Evolutionary conservation across 2,329 filamentous ascomycete species (phyloP).

Genomic region (Colletotrichum gigasporum): DNA sequence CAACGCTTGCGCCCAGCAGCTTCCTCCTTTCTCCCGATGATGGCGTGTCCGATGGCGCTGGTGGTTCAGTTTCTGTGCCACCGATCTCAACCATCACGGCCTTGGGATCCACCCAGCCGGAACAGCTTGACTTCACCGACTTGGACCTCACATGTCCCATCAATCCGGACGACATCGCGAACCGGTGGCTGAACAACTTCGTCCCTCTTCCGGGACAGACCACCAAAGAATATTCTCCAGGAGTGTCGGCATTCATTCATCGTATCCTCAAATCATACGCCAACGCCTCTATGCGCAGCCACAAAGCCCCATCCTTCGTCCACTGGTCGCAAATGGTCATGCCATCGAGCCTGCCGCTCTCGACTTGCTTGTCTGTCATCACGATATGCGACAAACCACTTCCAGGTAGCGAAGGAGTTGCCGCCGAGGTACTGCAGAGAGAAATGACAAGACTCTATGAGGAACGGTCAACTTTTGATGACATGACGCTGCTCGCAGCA

Average conservation of each 20-base stretch:
- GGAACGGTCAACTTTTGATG: constrained; percentile 37
- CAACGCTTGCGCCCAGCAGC: no score
- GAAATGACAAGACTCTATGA: constrained; percentile 54
- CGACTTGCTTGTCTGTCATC: constrained; percentile 51
- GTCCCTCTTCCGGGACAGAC: constrained; percentile 54
- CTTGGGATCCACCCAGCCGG: background rate
- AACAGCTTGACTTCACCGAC: constrained; percentile 43
- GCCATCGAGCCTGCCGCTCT: constrained; percentile 42
- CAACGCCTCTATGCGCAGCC: constrained; percentile 45
- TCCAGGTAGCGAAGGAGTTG: constrained; percentile 42
- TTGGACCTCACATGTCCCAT: constrained; percentile 54
- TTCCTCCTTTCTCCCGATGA: no score
- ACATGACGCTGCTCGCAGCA: constrained; percentile 46
- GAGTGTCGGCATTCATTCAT: constrained; percentile 49
- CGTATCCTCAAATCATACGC: constrained; percentile 56
- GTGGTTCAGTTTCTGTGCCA: no score
- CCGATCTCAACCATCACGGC: no score
- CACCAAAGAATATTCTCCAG: constrained; percentile 50
- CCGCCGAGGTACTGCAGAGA: constrained; percentile 45
- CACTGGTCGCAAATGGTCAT: constrained; percentile 48
- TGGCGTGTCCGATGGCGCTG: no score
- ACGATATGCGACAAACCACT: constrained; percentile 48
- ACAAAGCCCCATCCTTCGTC: constrained; percentile 52
- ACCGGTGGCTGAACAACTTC: constrained; percentile 58
- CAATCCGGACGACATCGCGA: constrained; percentile 55